Base-by-base conservation (phyloP, 2,329 filamentous ascomycete species). In the Xylaria sp. region DNA sequence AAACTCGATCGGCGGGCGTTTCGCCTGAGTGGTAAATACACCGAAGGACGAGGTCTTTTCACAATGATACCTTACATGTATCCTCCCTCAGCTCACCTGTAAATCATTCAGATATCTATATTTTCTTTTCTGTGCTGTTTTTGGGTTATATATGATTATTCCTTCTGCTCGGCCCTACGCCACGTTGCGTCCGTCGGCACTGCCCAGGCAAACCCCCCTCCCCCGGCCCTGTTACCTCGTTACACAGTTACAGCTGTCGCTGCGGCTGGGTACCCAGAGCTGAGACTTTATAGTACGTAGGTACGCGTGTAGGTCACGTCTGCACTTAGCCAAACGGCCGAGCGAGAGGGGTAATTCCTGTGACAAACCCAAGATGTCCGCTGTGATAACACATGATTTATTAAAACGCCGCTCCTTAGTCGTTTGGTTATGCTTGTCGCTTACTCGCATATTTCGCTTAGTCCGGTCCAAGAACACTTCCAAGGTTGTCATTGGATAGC, bases 301-400 rank as follows among this genome's bases (percentile, higher is more conserved):
- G 6, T 9, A 43, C 41, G 13, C 39, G 39, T 18, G 39, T 43
- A 49, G 23, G 58, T 66, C 56, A 65, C 36, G 10, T 60, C 33
- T 36, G 18, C 8, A 15, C 18, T n/a, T 55, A 39, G 54, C 55
- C 9, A 59, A 66, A 60, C 46, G 48, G 31, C 31, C 56, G 31
- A 43, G 59, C 36, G 56, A 51, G 67, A 66, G 63, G 67, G 67
- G 58, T 49, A 54, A 43, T 66, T 68, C 46, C 62, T 62, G 48
- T 48, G 55, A 31, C 31, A 55, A 60, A 66, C 13, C 54, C 13
- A 51, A 39, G 57, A 13, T 23, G 36, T 13, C 62, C 28, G 63
- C 66, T 51, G 43, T 64, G 25, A 69, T 67, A 67, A 64, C 31
- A 51, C 15, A 48, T 18, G 33, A n/a, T 51, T 63, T 63, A 61